Conservation (phyloP, 2,329 filamentous ascomycete species). For the Parastagonospora avenae region DNA sequence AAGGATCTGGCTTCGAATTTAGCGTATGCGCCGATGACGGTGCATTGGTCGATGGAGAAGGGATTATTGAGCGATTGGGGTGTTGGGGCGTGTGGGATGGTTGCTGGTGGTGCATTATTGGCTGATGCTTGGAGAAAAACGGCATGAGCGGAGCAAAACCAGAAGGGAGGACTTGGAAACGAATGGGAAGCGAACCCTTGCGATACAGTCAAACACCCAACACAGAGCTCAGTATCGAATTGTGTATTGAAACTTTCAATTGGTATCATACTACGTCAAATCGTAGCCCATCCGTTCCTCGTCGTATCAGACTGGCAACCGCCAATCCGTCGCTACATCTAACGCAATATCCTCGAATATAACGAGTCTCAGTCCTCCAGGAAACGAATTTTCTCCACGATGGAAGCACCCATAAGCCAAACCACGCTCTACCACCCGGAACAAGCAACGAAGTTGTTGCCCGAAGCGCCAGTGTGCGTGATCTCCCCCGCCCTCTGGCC, state of each 20-base stretch:
- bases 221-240: too few species aligned
- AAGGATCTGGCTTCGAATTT: slow-evolving; percentile 71
- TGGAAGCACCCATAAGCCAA: too few species aligned
- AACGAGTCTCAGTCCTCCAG: too few species aligned
- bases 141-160: slow-evolving; percentile 16
- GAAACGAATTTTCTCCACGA: too few species aligned
- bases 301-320: too few species aligned
- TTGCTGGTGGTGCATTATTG: slow-evolving; percentile 53
- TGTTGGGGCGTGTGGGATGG: slow-evolving; percentile 63
- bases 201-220: neutral
- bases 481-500: slow-evolving; percentile 67
- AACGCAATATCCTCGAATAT: too few species aligned
- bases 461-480: slow-evolving; percentile 72
- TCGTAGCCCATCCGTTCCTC: too few species aligned
- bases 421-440: slow-evolving; percentile 32
- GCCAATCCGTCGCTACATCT: too few species aligned
- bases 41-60: slow-evolving; percentile 77
- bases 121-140: slow-evolving; percentile 54
- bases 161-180: neutral
- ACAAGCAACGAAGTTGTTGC: slow-evolving; percentile 72
- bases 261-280: too few species aligned
- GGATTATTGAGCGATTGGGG: slow-evolving; percentile 61
- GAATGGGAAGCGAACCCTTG: neutral
- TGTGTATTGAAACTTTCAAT: too few species aligned
- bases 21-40: slow-evolving; percentile 79